Evolutionary conservation across 176 grass and related monocot genomes (phyloP).

Genomic region (Raddia guianensis): DNA sequence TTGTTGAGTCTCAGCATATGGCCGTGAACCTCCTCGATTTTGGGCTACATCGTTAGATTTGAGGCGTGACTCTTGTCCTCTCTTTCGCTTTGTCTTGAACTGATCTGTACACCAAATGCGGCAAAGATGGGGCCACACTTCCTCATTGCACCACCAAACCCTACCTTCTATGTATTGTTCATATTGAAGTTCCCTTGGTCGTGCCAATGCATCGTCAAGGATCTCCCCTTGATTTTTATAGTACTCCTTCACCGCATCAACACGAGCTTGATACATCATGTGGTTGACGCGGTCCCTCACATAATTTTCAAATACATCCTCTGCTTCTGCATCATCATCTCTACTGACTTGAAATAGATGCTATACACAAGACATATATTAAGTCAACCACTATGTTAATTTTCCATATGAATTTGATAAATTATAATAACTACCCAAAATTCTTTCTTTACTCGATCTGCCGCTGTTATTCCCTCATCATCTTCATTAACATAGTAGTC

Average conservation of each 20-base stretch:
- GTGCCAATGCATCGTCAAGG: not conserved
- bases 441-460: too few relatives aligned
- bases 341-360: too few relatives aligned
- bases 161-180: not conserved
- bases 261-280: not conserved
- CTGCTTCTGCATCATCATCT: not conserved
- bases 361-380: too few relatives aligned
- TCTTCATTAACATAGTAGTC: too few relatives aligned
- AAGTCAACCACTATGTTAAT: too few relatives aligned
- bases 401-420: too few relatives aligned
- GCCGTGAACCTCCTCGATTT: not conserved
- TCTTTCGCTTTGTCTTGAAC: not conserved
- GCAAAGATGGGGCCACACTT: not conserved
- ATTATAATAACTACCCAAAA: too few relatives aligned
- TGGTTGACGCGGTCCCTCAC: not conserved
- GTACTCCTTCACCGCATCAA: not conserved
- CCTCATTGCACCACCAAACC: not conserved
- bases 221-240: not conserved
- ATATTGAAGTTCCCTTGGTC: not conserved
- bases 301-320: not conserved
- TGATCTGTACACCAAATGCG: not conserved
- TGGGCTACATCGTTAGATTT: not conserved
- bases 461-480: too few relatives aligned
- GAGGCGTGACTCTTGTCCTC: not conserved
- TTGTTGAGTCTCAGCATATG: not conserved